Evolutionary conservation across 192 early-diverging fungal species (phyloP), one percentile per base, ranked within the genome.

Genomic region (Pilaira anomala): DNA sequence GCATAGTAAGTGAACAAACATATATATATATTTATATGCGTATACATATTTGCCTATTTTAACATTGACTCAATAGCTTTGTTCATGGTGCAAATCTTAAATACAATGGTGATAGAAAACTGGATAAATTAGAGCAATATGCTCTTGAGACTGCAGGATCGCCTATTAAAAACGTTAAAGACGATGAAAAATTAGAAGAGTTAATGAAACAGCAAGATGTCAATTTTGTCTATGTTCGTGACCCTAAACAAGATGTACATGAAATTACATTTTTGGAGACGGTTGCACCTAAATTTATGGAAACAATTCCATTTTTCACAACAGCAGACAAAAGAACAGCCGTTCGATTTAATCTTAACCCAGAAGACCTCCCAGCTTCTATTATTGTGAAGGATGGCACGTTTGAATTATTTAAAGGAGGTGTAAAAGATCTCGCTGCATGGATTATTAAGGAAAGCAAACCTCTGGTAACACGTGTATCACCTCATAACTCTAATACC

Each of bases 371-470:
- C 3, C 89, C 90, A 3, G 58, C 71, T 11, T 59, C 87, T 26
- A 46, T 85, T 1, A 86, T 83, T 5, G 57, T 87, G 8, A 92
- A 91, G 54, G 88, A 90, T 48, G 78, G 82, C 24, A 61, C 66
- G 24, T 48, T 51, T 25, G n/a, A 11, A 30, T 12, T 33, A 7
- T 18, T 44, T 12, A 55, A 40, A 3, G 36, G 50, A 22, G 62
- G 81, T 63, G 57, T 62, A 18, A 63, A 66, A 24, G 48, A 67
- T 22, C 46, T 86, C n/a, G 74, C 71, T 53, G 67, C 71, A 52
- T 90, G 85, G 85, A 80, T 91, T 40, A 72, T 79, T 9, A 69
- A 72, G 29, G 79, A 89, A 70, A 85, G 87, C 48, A 80, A 83
- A 60, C 84, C 90, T 13, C 64, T 90, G 24, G 80, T 91, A 11